Percentiles rank a stretch among this genome's conserved stretches.
These are phyloP conservation scores for Stephanodiscus minutulus DNA, from an alignment of 108 stramenopile species.

Conservation along the genomic window DNA sequence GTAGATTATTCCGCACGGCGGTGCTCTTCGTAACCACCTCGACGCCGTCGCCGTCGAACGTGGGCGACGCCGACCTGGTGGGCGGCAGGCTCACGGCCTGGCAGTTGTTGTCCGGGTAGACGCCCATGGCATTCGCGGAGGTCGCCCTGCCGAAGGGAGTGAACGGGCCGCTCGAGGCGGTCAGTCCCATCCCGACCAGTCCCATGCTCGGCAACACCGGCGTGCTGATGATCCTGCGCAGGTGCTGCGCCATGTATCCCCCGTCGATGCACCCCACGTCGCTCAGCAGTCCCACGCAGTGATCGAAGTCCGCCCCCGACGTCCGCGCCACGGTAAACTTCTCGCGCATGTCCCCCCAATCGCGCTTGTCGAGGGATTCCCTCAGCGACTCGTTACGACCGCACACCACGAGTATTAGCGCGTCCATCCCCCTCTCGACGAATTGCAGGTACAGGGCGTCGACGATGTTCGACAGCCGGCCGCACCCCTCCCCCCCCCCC, in stretches of 20 bases:
- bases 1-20: conserved; percentile 11
- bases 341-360: conserved; percentile 62
- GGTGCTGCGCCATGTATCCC: conserved; percentile 59
- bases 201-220: conserved; percentile 16
- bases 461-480: conserved; percentile 85
- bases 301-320: conserved; percentile 41
- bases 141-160: conserved; percentile 3
- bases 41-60: conserved; percentile 2
- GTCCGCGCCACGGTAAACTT: conserved; percentile 29
- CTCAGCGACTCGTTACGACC: conserved; percentile 79
- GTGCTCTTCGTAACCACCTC: conserved; percentile 38
- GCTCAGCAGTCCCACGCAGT: conserved; percentile 37
- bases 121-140: not conserved
- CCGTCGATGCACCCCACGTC: conserved; percentile 67
- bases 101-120: not conserved
- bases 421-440: conserved; percentile 65
- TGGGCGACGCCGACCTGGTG: conserved; percentile 26
- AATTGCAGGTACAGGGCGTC: conserved; percentile 77
- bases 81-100: conserved; percentile 19
- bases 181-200: conserved; percentile 9
- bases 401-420: conserved; percentile 91
- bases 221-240: conserved; percentile 50
- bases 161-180: conserved; percentile 14
- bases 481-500: conserved; percentile 96
- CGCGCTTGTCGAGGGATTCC: conserved; percentile 49